These are phyloP conservation scores for Debaryomyces fabryi DNA, from an alignment of 1,139 yeast genomes.

Conservation along the genomic window DNA sequence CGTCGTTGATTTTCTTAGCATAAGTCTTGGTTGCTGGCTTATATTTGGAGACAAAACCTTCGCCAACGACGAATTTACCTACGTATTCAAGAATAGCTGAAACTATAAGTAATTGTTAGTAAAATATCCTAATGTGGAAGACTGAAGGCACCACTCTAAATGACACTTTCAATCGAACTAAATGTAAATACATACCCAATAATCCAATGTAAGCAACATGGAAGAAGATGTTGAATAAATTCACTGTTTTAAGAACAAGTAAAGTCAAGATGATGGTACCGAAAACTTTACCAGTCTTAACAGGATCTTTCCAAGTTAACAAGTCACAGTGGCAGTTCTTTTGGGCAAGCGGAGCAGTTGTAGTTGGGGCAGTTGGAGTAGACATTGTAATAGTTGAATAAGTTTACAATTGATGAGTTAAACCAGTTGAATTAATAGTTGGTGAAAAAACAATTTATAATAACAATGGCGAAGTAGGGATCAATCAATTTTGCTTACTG, in stretches of 20 bases:
- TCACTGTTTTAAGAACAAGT: slow-evolving; percentile 67
- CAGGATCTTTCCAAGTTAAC: slow-evolving; percentile 84
- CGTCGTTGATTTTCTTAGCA: slow-evolving; percentile 43
- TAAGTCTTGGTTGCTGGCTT: slow-evolving; percentile 50
- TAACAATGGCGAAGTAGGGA: slow-evolving; percentile 7
- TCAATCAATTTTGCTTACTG: slow-evolving; percentile 2
- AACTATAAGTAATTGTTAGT: slow-evolving; percentile 31
- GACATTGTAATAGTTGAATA: slow-evolving; percentile 9
- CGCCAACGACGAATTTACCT: slow-evolving; percentile 67
- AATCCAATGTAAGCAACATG: slow-evolving; percentile 52
- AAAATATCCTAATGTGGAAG: slow-evolving; percentile 4
- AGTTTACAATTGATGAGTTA: slow-evolving; percentile 4
- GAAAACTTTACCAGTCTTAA: slow-evolving; percentile 74
- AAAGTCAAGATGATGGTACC: slow-evolving; percentile 64
- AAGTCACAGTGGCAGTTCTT: slow-evolving; percentile 28
- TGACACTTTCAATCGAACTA: not conserved
- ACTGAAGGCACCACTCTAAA: not conserved
- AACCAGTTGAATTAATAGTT: slow-evolving; percentile 3
- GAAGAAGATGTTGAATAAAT: slow-evolving; percentile 69
- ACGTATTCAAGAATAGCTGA: slow-evolving; percentile 72
- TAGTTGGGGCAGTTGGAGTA: slow-evolving; percentile 6
- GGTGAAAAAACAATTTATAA: not conserved
- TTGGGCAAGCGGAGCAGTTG: slow-evolving; percentile 2
- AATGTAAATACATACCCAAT: slow-evolving; percentile 37
- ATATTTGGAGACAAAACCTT: slow-evolving; percentile 70